A percentile compares a stretch with the other conserved stretches of the same genome.
phyloP scores from a whole-genome alignment of 176 grass and related monocot species.

The Alloteropsis semialata region DNA sequence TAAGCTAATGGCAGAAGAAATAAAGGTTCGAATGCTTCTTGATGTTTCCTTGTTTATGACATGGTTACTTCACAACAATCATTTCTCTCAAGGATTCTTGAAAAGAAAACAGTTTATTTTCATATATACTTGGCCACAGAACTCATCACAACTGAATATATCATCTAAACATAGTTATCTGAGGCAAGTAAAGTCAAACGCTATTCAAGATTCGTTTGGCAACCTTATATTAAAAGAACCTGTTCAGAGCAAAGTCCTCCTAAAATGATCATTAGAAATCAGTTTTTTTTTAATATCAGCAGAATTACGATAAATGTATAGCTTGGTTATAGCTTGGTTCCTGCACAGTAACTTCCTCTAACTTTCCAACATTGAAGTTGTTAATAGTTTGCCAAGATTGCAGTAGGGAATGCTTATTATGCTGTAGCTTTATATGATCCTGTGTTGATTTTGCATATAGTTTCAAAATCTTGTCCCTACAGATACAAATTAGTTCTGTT shows the following conservation, averaged over 20 bases:
- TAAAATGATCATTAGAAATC: background rate
- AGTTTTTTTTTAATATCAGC: background rate
- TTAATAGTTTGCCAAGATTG: background rate
- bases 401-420: conserved; percentile 1
- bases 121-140: background rate
- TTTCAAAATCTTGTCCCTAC: background rate
- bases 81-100: background rate
- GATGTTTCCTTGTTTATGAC: background rate
- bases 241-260: background rate
- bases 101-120: background rate
- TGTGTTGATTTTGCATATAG: background rate
- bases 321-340: background rate
- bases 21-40: conserved; percentile 62
- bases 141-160: background rate
- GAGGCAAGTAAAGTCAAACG: background rate
- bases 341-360: background rate
- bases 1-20: conserved; percentile 87
- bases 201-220: background rate
- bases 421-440: background rate
- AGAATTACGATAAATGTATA: background rate
- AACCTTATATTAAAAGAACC: background rate
- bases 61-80: background rate
- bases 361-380: background rate
- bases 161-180: background rate
- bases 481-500: background rate